A percentile compares a stretch with the other conserved stretches of the same genome.
Evolutionary conservation across 192 early-diverging fungal genomes (phyloP).

Genomic region (Neocallimastix lanati): DNA sequence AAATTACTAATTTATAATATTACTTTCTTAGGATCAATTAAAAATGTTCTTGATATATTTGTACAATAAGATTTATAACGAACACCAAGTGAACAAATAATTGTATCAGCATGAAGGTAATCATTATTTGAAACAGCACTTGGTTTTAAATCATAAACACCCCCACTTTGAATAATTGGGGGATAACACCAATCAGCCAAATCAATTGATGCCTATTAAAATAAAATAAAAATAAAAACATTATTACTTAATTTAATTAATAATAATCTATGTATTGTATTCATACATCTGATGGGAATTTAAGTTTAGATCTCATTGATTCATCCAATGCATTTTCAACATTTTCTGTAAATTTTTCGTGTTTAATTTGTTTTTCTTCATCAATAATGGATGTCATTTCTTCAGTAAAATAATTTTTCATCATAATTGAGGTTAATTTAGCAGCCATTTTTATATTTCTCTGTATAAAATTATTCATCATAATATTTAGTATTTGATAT

Average conservation of each 20-base stretch:
- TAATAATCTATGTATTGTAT: too few relatives aligned
- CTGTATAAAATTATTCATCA: conserved; percentile 11
- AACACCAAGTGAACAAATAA: conserved; percentile 82
- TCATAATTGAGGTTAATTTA: conserved; percentile 46
- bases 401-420: conserved; percentile 74
- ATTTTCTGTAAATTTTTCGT: conserved; percentile 56
- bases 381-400: conserved; percentile 77
- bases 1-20: neutral
- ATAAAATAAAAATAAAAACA: too few relatives aligned
- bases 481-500: too few relatives aligned
- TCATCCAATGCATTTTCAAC: conserved; percentile 48
- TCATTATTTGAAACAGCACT: conserved; percentile 55
- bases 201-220: conserved; percentile 16
- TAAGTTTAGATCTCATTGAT: conserved; percentile 40
- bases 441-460: conserved; percentile 51
- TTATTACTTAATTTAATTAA: too few relatives aligned
- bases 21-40: conserved; percentile 77
- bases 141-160: conserved; percentile 69
- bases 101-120: conserved; percentile 67
- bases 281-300: conserved; percentile 49
- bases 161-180: conserved; percentile 93
- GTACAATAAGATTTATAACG: conserved; percentile 92
- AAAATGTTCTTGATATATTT: conserved; percentile 77
- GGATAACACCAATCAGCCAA: conserved; percentile 76
- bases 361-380: conserved; percentile 65